phyloP scores from a whole-genome alignment of 2,329 filamentous ascomycete species.

The Exophiala sp. region DNA sequence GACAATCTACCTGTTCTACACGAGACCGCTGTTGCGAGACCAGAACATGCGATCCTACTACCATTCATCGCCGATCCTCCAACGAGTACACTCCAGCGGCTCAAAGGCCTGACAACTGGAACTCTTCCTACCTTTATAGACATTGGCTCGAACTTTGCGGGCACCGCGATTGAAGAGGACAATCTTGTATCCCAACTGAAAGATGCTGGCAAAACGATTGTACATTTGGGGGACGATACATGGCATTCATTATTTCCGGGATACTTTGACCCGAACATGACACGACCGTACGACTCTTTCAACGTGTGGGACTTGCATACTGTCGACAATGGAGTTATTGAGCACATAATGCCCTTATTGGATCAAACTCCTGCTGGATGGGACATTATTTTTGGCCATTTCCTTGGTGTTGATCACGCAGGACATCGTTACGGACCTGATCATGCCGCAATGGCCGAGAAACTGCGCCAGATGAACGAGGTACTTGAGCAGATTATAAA shows the following conservation, averaged over 20 bases:
- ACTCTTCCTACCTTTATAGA: slow-evolving; percentile 94
- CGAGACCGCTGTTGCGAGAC: slow-evolving; percentile 70
- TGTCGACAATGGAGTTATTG: slow-evolving; percentile 89
- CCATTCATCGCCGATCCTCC: slow-evolving; percentile 97
- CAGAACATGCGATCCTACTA: slow-evolving; percentile 79
- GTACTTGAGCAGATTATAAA: slow-evolving; percentile 71
- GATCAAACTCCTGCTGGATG: slow-evolving; percentile 64
- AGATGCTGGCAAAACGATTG: slow-evolving; percentile 69
- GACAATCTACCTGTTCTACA: slow-evolving; percentile 84
- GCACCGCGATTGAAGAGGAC: slow-evolving; percentile 93
- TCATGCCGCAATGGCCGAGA: slow-evolving; percentile 85
- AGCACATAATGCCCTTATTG: slow-evolving; percentile 84
- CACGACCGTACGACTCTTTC: slow-evolving; percentile 89
- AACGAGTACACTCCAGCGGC: slow-evolving; percentile 83
- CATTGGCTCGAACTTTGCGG: slow-evolving; percentile 89
- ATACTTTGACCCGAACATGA: slow-evolving; percentile 86
- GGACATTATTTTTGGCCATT: slow-evolving; percentile 94
- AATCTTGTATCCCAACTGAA: slow-evolving; percentile 65
- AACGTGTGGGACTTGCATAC: slow-evolving; percentile 98
- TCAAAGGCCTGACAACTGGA: slow-evolving; percentile 93
- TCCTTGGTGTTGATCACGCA: slow-evolving; percentile 92
- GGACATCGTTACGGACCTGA: slow-evolving; percentile 94
- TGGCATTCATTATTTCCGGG: slow-evolving; percentile 91
- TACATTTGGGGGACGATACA: slow-evolving; percentile 95
- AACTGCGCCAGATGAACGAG: slow-evolving; percentile 84